Evolutionary conservation across 495 filamentous ascomycete genomes (phyloP).

Genomic region (Gamarada debralockiae): DNA sequence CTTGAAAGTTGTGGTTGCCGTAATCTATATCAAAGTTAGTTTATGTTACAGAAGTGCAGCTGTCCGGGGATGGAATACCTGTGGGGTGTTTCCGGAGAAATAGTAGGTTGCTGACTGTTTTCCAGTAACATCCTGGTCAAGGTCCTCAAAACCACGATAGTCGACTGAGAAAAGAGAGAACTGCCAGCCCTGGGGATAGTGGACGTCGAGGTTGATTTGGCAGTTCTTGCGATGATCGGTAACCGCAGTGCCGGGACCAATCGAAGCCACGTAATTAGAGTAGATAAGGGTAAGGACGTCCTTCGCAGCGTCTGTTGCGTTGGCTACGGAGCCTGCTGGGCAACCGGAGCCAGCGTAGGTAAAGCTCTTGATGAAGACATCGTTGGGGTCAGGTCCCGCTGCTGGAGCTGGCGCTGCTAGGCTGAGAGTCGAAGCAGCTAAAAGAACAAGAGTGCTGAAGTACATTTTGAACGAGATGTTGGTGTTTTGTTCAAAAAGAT

Average conservation of each 20-base stretch:
- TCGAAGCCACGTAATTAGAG: constrained; percentile 29
- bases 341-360: constrained; percentile 37
- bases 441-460: no score
- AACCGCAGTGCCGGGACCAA: constrained; percentile 26
- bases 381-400: no score
- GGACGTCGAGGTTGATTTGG: constrained; percentile 32
- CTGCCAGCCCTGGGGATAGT: constrained; percentile 35
- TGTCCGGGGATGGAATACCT: no score
- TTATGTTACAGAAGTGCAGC: no score
- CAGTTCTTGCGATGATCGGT: constrained; percentile 32
- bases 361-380: not conserved
- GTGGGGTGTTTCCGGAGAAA: constrained; percentile 25
- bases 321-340: constrained; percentile 26
- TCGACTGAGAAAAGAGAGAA: constrained; percentile 28
- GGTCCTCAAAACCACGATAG: constrained; percentile 30
- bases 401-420: no score
- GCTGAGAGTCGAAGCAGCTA: no score
- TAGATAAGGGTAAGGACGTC: constrained; percentile 25
- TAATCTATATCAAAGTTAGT: no score
- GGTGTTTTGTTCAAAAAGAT: no score
- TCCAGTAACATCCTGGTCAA: constrained; percentile 28
- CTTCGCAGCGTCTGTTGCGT: constrained; percentile 25
- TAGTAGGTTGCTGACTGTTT: constrained; percentile 28
- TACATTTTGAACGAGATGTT: no score
- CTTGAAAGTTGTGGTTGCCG: no score